These are phyloP conservation scores for Exophiala mesophila DNA, from an alignment of 2,329 filamentous ascomycete species.

Conservation along the genomic window DNA sequence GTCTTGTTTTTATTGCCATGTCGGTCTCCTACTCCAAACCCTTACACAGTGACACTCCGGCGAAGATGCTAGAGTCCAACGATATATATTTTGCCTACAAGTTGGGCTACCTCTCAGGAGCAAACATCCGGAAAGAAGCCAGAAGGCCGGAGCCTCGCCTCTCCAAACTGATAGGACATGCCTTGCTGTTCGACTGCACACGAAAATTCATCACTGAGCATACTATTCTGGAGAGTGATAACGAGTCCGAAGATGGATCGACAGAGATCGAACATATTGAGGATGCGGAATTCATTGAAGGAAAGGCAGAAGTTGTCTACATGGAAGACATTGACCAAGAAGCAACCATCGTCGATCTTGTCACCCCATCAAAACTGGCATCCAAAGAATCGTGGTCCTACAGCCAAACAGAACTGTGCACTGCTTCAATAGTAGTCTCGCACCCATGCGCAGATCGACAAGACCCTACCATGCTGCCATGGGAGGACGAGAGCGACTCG, in stretches of 20 bases:
- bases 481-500: constrained; percentile 11
- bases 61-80: background rate
- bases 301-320: constrained; percentile 2
- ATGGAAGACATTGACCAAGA: constrained; percentile 2
- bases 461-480: background rate
- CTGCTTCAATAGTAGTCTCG: too few species aligned
- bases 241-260: background rate
- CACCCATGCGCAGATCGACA: background rate
- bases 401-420: background rate
- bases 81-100: constrained; percentile 12
- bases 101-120: constrained; percentile 14
- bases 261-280: constrained; percentile 1
- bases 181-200: constrained; percentile 16
- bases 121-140: constrained; percentile 18
- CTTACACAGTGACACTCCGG: too few species aligned
- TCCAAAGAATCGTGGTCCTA: background rate
- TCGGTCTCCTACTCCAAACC: too few species aligned
- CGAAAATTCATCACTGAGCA: constrained; percentile 14
- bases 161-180: constrained; percentile 16
- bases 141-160: constrained; percentile 15
- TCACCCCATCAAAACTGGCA: background rate
- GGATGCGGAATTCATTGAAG: constrained; percentile 4
- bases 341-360: background rate
- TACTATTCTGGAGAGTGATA: constrained; percentile 7
- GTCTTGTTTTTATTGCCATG: too few species aligned